These are phyloP conservation scores for Rasamsonia emersonii DNA, from an alignment of 2,329 filamentous ascomycete species.

Conservation along the genomic window DNA sequence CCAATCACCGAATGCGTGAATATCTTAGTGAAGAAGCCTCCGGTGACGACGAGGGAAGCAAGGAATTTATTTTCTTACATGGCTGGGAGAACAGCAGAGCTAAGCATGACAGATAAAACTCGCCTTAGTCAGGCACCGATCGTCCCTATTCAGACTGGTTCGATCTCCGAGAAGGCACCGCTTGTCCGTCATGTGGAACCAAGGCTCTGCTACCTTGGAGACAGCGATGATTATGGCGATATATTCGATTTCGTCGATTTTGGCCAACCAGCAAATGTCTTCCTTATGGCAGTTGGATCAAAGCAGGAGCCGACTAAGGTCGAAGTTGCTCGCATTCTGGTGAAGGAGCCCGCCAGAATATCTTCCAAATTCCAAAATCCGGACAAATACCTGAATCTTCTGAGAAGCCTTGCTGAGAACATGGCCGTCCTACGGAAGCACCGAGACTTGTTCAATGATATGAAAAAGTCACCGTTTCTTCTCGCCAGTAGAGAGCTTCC, in stretches of 20 bases:
- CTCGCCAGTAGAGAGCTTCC: conserved; percentile 72
- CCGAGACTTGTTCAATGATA: conserved; percentile 64
- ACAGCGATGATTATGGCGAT: conserved; percentile 63
- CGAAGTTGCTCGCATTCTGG: conserved; percentile 78
- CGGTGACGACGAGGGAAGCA: conserved; percentile 58
- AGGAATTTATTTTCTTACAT: conserved; percentile 74
- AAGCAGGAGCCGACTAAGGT: conserved; percentile 82
- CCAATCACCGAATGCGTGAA: conserved; percentile 68
- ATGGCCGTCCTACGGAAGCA: conserved; percentile 64
- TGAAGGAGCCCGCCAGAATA: conserved; percentile 71
- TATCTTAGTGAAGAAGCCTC: conserved; percentile 62
- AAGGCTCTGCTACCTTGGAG: conserved; percentile 70
- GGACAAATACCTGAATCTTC: conserved; percentile 77
- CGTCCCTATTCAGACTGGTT: conserved; percentile 52
- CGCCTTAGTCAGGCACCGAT: conserved; percentile 59
- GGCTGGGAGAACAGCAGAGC: conserved; percentile 63
- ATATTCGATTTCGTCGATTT: conserved; percentile 98
- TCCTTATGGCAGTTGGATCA: conserved; percentile 79
- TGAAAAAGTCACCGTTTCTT: conserved; percentile 68
- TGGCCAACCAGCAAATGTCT: conserved; percentile 75
- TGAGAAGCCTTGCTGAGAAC: conserved; percentile 72
- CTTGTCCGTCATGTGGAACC: conserved; percentile 55
- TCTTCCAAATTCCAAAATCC: conserved; percentile 69
- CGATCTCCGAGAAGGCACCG: conserved; percentile 33
- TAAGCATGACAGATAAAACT: conserved; percentile 53